Conservation (phyloP, 2,329 filamentous ascomycete genomes). For the Atkinsonella texensis region DNA sequence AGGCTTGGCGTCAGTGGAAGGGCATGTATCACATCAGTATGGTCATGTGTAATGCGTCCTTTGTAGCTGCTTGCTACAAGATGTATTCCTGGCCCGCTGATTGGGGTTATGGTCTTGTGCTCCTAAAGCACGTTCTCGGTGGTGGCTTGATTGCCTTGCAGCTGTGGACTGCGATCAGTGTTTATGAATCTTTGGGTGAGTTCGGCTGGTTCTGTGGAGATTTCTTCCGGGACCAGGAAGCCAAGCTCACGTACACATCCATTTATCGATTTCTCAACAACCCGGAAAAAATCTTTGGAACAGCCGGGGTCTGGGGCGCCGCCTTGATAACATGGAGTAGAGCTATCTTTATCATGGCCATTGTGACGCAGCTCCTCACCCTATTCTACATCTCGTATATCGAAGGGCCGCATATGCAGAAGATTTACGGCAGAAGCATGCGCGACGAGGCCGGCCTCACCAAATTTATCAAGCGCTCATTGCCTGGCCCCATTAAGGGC, state of each 20-base stretch:
- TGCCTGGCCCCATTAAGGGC: slow-evolving; percentile 72
- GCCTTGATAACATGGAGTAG: slow-evolving; percentile 87
- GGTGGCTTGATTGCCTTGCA: slow-evolving; percentile 72
- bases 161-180: slow-evolving; percentile 82
- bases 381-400: slow-evolving; percentile 85
- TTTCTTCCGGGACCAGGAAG: slow-evolving; percentile 88
- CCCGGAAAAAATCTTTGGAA: slow-evolving; percentile 83
- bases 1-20: slow-evolving; percentile 98
- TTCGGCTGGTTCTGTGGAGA: slow-evolving; percentile 99
- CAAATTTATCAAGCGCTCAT: slow-evolving; percentile 75
- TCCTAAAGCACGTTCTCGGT: slow-evolving; percentile 81
- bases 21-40: slow-evolving; percentile 88
- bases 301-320: slow-evolving; percentile 90
- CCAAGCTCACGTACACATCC: slow-evolving; percentile 86
- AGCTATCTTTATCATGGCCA: slow-evolving; percentile 73
- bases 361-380: slow-evolving; percentile 75
- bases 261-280: slow-evolving; percentile 99
- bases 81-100: slow-evolving; percentile 81
- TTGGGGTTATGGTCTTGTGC: slow-evolving; percentile 75
- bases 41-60: slow-evolving; percentile 78
- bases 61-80: slow-evolving; percentile 88
- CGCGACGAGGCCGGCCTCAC: slow-evolving; percentile 82
- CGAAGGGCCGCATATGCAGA: slow-evolving; percentile 96
- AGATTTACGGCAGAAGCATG: slow-evolving; percentile 78
- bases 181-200: slow-evolving; percentile 91